Base-by-base conservation (phyloP, 2,329 filamentous ascomycete genomes). In the Aschersonia sp. region DNA sequence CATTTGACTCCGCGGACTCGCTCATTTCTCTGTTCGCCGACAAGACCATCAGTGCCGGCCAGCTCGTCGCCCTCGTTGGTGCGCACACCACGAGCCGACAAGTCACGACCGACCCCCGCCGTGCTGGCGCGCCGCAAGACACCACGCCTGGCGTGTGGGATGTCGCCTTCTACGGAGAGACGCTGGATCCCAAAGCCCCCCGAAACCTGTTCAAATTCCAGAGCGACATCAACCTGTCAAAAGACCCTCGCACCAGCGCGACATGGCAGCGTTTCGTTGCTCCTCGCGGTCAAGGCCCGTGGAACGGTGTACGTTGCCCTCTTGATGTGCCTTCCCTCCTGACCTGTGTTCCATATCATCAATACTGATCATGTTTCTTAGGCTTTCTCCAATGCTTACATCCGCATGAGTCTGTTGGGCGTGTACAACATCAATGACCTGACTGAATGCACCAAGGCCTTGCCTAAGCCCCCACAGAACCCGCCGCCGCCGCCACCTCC, bases 351-450 rank as follows among this genome's bases (percentile, higher is more conserved):
- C 10, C 12, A 32, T 44, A 6, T 43, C 29, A 42, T n/a, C 7
- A 10, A 32, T 41, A 44, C 30, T 40, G 31, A 47, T 40, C n/a
- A 8, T 46, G 2, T 43, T 32, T 37, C 35, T 12, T 12, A 69
- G 65, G 71, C 68, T 41, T 77, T 72, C 48, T 64, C 72, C 2
- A 59, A 62, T 31, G 72, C 69, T 4, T 77, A 76, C 53, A 65
- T 74, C 30, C 69, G 72, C 5, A 59, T 78, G 37, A 71, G 67
- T 29, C 59, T 77, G 10, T 66, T 77, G 6, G 74, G 73, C 8
- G 72, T 77, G 4, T 62, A 70, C 50, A 75, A 76, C 53, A 70
- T 77, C 56, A 76, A 76, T 56, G 56, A 65, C 32, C 58, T 77
- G 43, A 70, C 66, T 6, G 73, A 76, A 51, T 77, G 74, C 63